phyloP scores from a whole-genome alignment of 2,329 filamentous ascomycete species.

The Colletotrichum lupini region DNA sequence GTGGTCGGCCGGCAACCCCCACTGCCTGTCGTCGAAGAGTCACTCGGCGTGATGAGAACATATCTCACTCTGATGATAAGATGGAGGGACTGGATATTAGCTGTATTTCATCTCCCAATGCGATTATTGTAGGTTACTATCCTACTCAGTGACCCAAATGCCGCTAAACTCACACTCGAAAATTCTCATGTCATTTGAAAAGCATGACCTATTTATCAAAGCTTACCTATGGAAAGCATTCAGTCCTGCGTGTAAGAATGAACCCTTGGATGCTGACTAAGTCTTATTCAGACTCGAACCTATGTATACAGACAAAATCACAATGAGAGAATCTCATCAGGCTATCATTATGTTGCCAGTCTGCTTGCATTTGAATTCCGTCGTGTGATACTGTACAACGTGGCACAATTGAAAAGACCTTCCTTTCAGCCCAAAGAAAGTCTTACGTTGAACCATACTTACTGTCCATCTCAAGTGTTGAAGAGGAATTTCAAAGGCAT shows the following conservation, averaged over 20 bases:
- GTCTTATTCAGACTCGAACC: not conserved
- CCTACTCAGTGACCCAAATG: too few relatives aligned
- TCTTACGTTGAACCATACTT: too few relatives aligned
- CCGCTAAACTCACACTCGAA: too few relatives aligned
- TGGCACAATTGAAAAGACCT: too few relatives aligned
- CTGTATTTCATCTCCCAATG: too few relatives aligned
- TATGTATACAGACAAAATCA: not conserved
- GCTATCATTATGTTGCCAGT: not conserved
- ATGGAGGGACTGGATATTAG: too few relatives aligned
- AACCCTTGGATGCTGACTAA: not conserved
- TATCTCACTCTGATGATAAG: too few relatives aligned
- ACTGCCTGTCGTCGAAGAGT: conserved; percentile 13
- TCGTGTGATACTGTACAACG: too few relatives aligned
- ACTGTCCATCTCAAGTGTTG: too few relatives aligned
- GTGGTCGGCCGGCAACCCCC: conserved; percentile 8
- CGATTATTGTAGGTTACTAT: too few relatives aligned
- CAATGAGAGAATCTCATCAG: not conserved
- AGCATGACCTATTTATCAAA: not conserved
- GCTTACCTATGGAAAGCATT: not conserved
- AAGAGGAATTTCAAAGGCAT: not conserved
- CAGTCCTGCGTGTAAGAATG: not conserved
- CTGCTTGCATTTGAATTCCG: not conserved
- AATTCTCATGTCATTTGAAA: too few relatives aligned
- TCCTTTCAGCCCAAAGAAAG: too few relatives aligned
- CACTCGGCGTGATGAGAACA: not conserved